These are phyloP conservation scores for Penstemon davidsonii DNA, from an alignment of 257 asterid genomes.

Conservation along the genomic window DNA sequence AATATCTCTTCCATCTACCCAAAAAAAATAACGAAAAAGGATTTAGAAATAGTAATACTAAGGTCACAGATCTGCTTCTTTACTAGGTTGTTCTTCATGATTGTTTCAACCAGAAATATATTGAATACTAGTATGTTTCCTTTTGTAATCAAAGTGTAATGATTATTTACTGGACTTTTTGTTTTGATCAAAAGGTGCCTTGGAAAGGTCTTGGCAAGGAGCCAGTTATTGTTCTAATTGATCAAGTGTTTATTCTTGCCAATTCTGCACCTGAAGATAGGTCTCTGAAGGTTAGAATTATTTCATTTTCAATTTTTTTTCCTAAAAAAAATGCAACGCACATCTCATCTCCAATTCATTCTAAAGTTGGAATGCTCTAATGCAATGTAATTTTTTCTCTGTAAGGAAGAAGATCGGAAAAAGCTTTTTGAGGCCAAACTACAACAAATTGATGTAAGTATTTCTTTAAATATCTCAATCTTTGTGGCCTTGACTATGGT, in stretches of 20 bases:
- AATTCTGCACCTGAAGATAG: conserved; percentile 74
- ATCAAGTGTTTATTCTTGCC: conserved; percentile 89
- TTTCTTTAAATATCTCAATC: conserved; percentile 13
- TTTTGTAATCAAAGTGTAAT: conserved; percentile 7
- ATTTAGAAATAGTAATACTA: conserved; percentile 1
- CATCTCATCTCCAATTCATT: conserved; percentile 14
- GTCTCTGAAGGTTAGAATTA: conserved; percentile 66
- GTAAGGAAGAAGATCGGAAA: conserved; percentile 81
- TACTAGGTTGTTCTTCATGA: conserved; percentile 7
- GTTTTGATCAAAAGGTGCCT: conserved; percentile 67
- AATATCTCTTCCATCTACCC: neutral
- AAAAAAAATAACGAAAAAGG: conserved; percentile 14
- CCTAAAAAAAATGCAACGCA: conserved; percentile 4
- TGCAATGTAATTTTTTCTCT: conserved; percentile 31
- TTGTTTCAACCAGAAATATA: conserved; percentile 21
- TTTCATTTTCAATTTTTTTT: conserved; percentile 23
- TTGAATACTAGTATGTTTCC: neutral
- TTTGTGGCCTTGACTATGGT: conserved; percentile 14
- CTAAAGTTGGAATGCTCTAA: conserved; percentile 5
- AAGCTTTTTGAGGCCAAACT: conserved; percentile 94
- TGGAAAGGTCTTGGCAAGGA: conserved; percentile 99
- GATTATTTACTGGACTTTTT: conserved; percentile 16
- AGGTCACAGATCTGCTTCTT: conserved; percentile 9
- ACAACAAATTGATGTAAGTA: conserved; percentile 89
- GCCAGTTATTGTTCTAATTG: conserved; percentile 97